Evolutionary conservation across 345 rosid species (phyloP).

Genomic region (Brassica incana): DNA sequence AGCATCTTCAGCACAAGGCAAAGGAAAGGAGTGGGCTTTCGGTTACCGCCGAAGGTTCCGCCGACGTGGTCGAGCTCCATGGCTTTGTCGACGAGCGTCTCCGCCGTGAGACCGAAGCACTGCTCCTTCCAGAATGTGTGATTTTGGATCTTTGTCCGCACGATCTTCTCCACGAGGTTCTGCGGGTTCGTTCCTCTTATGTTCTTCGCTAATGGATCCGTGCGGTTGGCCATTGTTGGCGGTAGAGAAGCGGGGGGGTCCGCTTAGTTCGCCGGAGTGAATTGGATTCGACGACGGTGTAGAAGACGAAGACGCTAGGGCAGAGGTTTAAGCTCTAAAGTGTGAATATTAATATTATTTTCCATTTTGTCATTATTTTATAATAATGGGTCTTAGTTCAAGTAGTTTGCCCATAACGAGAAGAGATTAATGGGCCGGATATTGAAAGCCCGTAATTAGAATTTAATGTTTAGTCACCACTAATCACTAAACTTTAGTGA

Average conservation of each 20-base stretch:
- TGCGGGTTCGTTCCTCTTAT: slow-evolving; percentile 87
- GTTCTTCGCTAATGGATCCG: slow-evolving; percentile 83
- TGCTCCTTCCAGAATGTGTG: slow-evolving; percentile 93
- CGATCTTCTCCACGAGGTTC: slow-evolving; percentile 81
- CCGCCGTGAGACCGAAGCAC: slow-evolving; percentile 87
- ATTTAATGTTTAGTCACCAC: too few species aligned
- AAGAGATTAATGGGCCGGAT: too few species aligned
- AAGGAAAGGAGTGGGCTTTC: slow-evolving; percentile 82
- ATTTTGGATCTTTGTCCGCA: slow-evolving; percentile 71
- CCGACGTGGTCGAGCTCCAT: slow-evolving; percentile 94
- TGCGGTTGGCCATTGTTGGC: slow-evolving; percentile 71
- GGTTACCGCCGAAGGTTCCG: slow-evolving; percentile 76
- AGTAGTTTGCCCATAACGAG: too few species aligned
- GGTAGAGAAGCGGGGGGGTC: not conserved
- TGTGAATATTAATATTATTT: too few species aligned
- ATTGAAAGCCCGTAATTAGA: too few species aligned
- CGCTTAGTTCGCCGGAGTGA: slow-evolving; percentile 1
- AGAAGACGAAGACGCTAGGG: not conserved
- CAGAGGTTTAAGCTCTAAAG: not conserved
- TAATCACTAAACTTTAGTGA: too few species aligned
- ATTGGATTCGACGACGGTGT: not conserved
- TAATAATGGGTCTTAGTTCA: too few species aligned
- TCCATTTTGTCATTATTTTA: too few species aligned
- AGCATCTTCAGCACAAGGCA: slow-evolving; percentile 87
- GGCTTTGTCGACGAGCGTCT: slow-evolving; percentile 87